Base-by-base conservation (phyloP, 768 basidiomycete species). In the Tulasnella sp. region DNA sequence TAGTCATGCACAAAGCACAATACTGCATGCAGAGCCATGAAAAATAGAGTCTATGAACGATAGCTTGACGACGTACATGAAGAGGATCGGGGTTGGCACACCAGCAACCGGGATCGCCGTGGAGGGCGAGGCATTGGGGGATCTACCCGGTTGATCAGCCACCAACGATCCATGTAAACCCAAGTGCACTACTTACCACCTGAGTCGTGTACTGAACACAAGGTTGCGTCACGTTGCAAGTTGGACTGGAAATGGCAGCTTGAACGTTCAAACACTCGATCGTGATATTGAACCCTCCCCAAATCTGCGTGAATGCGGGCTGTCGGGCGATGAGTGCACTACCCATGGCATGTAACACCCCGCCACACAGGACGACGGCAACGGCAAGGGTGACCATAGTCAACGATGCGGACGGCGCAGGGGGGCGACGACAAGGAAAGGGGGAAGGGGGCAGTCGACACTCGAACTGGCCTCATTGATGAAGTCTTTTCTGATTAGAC, bases 241-340 rank as follows among this genome's bases (percentile, higher is more conserved):
- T 58, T 15, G 32, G 46, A 9, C n/a, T n/a, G 7, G 52, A 56
- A 32, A 58, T 58, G 23, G 46, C 4, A n/a, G 15, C 36, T 6
- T 14, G 11, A 2, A 58, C 23, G 15, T 39, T 49, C 9, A 58
- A 27, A 17, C 11, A 46, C 14, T 29, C 51, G 12, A 27, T 36
- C 17, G 57, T 50, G 57, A 50, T 51, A 49, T 50, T 50, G 48
- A 39, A 6, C 23, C 35, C 35, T n/a, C 46, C 57, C 55, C 55
- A 57, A 2, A 57, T 14, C 21, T 45, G 42, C 17, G 43, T 43
- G 34, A 35, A 14, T 21, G 4, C 50, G 9, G 32, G 50, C 14
- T 31, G 50, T 15, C 50, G 32, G 50, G 37, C 32, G 2, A 39
- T n/a, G 7, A 12, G 23, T 46, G n/a, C n/a, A n/a, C n/a, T n/a